Conservation (phyloP, 768 basidiomycete genomes). For the Chalciporus chontae region DNA sequence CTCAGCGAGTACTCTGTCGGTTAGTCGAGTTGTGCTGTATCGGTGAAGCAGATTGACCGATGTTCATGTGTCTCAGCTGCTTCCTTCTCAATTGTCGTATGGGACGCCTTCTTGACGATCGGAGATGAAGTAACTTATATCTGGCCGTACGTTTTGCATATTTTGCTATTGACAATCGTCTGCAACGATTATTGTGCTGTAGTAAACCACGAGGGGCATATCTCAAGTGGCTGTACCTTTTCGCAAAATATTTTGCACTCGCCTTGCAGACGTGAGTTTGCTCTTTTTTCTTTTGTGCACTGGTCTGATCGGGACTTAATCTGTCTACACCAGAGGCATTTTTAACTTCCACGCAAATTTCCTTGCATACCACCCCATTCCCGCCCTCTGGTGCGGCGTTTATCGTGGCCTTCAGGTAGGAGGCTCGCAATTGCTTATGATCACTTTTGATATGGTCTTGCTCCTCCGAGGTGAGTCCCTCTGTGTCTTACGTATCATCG, state of each 20-base stretch:
- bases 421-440: conserved; percentile 7
- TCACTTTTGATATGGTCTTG: conserved; percentile 17
- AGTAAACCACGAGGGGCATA: conserved; percentile 15
- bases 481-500: not conserved
- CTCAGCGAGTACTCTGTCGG: too few species aligned
- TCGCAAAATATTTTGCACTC: conserved; percentile 20
- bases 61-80: conserved; percentile 3
- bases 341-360: conserved; percentile 2
- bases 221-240: conserved; percentile 27
- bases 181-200: not conserved
- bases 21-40: too few species aligned
- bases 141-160: conserved; percentile 21
- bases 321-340: conserved; percentile 3
- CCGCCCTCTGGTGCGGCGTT: too few species aligned
- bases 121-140: conserved; percentile 19
- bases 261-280: conserved; percentile 13
- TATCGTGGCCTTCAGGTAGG: too few species aligned
- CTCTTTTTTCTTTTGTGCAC: too few species aligned
- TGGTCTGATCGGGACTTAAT: not conserved
- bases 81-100: conserved; percentile 8
- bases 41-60: too few species aligned
- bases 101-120: conserved; percentile 18
- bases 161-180: not conserved
- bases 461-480: conserved; percentile 21
- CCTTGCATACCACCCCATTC: not conserved